These are phyloP conservation scores for Tricholomella constricta DNA, from an alignment of 768 basidiomycete genomes.

Conservation along the genomic window DNA sequence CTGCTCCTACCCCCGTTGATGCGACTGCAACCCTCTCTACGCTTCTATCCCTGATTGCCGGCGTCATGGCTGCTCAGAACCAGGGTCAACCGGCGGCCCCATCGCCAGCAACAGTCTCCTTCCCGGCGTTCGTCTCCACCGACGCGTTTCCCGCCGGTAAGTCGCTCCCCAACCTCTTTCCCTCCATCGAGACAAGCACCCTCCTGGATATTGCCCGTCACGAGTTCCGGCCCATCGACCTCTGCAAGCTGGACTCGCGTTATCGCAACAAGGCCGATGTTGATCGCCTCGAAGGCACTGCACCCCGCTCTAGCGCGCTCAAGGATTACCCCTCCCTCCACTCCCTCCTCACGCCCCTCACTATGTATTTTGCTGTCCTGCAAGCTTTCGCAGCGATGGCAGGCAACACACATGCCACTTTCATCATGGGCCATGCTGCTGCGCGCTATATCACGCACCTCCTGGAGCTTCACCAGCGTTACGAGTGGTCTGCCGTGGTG, in stretches of 20 bases:
- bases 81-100: too few relatives aligned
- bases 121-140: neutral
- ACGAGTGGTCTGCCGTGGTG: neutral
- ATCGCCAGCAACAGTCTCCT: too few relatives aligned
- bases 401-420: neutral
- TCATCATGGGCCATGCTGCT: neutral
- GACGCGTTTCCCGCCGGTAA: conserved; percentile 2
- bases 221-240: neutral
- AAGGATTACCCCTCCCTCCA: conserved; percentile 10
- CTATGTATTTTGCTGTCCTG: neutral
- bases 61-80: too few relatives aligned
- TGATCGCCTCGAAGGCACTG: neutral
- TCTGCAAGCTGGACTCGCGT: conserved; percentile 4
- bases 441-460: neutral
- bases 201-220: conserved; percentile 10
- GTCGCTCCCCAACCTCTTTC: conserved; percentile 8
- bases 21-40: too few relatives aligned
- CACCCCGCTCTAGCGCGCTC: neutral
- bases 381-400: neutral
- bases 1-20: too few relatives aligned
- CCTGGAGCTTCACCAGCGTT: neutral
- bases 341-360: neutral
- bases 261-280: neutral
- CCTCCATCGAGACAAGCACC: conserved; percentile 6
- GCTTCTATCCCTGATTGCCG: too few relatives aligned